phyloP scores from a whole-genome alignment of 495 filamentous ascomycete genomes.

The Cercophora samala region DNA sequence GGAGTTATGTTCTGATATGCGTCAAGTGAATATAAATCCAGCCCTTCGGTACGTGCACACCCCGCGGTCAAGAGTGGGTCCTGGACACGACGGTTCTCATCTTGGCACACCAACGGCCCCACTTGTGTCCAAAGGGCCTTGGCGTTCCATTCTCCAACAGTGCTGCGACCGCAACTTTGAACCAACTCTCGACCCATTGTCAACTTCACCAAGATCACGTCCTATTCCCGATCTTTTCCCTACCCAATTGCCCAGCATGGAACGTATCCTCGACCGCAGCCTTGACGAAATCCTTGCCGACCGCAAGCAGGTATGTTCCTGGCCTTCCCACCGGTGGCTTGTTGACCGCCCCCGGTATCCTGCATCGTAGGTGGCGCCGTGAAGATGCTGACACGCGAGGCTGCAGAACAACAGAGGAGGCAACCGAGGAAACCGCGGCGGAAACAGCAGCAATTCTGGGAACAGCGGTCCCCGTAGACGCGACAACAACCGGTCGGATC shows the following conservation, averaged over 20 bases:
- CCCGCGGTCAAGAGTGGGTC: not conserved
- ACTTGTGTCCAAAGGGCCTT: not conserved
- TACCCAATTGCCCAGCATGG: conserved; percentile 18
- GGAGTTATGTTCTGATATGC: not conserved
- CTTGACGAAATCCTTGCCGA: conserved; percentile 83
- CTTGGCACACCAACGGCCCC: not conserved
- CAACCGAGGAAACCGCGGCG: conserved; percentile 21
- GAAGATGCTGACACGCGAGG: conserved; percentile 13
- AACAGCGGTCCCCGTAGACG: conserved; percentile 52
- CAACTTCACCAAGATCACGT: not conserved
- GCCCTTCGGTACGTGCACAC: not conserved
- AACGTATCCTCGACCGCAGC: conserved; percentile 62
- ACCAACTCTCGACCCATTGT: not conserved
- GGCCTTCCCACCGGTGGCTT: not conserved
- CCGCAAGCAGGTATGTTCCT: conserved; percentile 57
- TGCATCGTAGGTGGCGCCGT: not conserved
- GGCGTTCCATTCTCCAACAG: not conserved
- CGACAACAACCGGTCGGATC: conserved; percentile 49
- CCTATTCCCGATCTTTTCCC: not conserved
- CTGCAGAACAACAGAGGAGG: conserved; percentile 25
- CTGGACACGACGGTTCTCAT: not conserved
- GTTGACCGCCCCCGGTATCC: not conserved
- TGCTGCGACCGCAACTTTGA: not conserved
- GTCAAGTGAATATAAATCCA: not conserved
- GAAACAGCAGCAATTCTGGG: conserved; percentile 29